These are phyloP conservation scores for Raphidocelis subcapitata DNA, from an alignment of 139 green algal genomes.

Conservation along the genomic window DNA sequence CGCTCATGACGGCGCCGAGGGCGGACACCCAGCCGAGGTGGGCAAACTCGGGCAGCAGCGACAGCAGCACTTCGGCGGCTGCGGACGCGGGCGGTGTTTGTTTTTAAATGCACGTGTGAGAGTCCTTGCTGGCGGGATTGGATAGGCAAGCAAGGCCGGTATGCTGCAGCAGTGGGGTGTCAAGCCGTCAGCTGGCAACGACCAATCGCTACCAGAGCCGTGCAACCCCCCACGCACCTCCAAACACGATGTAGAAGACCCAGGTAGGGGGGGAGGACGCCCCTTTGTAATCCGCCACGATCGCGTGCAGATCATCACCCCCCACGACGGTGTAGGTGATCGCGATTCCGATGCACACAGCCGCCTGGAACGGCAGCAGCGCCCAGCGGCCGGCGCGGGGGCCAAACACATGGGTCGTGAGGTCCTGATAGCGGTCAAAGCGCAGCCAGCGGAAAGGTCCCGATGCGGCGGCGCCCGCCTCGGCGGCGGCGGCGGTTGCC, in stretches of 20 bases:
- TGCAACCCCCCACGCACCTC: no score
- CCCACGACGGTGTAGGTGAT: slow-evolving; percentile 23
- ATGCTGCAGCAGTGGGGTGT: no score
- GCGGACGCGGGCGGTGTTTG: no score
- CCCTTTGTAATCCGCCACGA: not conserved
- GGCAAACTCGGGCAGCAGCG: slow-evolving; percentile 43
- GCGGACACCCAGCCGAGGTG: slow-evolving; percentile 29
- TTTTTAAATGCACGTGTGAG: no score
- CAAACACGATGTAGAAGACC: slow-evolving; percentile 47
- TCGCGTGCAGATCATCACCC: not conserved
- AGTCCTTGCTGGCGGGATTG: no score
- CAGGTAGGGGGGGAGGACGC: slow-evolving; percentile 18
- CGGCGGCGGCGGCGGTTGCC: slow-evolving; percentile 3
- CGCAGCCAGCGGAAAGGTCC: no score
- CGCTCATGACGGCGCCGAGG: slow-evolving; percentile 40
- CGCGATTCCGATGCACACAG: slow-evolving; percentile 23
- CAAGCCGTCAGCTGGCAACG: no score
- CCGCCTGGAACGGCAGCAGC: slow-evolving; percentile 20
- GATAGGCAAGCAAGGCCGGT: no score
- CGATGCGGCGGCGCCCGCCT: not conserved
- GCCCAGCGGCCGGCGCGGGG: not conserved
- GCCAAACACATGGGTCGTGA: not conserved
- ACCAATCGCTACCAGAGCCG: no score
- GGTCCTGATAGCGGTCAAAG: no score
- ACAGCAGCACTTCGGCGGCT: slow-evolving; percentile 43